A percentile compares a stretch with the other conserved stretches of the same genome.
These are phyloP conservation scores for Penicillium mononematosum DNA, from an alignment of 495 filamentous ascomycete species.

Conservation along the genomic window DNA sequence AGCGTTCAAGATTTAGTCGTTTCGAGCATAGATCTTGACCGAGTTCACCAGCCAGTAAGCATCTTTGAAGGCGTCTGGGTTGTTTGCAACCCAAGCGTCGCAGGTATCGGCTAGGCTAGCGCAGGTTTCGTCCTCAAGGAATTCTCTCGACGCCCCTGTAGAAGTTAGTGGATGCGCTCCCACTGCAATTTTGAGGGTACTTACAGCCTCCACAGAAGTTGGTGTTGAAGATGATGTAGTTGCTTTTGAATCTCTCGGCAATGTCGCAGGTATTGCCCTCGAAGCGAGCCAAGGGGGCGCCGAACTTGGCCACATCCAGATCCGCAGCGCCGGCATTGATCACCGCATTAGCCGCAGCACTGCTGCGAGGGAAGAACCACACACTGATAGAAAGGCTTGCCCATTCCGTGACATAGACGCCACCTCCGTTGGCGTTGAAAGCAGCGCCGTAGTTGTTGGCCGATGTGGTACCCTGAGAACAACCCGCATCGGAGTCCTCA, in stretches of 20 bases:
- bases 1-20: not conserved
- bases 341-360: slow-evolving; percentile 21
- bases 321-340: not conserved
- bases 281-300: not conserved
- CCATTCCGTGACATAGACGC: slow-evolving; percentile 50
- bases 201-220: not conserved
- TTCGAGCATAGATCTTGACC: not conserved
- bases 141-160: not conserved
- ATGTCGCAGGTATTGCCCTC: not conserved
- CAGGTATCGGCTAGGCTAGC: not conserved
- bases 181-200: not conserved
- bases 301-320: not conserved
- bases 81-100: not conserved
- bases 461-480: slow-evolving; percentile 10
- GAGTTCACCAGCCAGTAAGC: slow-evolving; percentile 3
- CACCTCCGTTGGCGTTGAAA: slow-evolving; percentile 54
- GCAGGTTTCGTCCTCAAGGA: not conserved
- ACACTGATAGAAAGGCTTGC: slow-evolving; percentile 50
- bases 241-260: not conserved
- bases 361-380: slow-evolving; percentile 44
- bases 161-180: not conserved
- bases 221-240: not conserved
- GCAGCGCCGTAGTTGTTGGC: slow-evolving; percentile 40
- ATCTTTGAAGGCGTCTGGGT: not conserved
- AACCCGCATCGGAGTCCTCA: not conserved